Evolutionary conservation across 345 rosid species (phyloP).

Genomic region (Euphorbia tirucalli): DNA sequence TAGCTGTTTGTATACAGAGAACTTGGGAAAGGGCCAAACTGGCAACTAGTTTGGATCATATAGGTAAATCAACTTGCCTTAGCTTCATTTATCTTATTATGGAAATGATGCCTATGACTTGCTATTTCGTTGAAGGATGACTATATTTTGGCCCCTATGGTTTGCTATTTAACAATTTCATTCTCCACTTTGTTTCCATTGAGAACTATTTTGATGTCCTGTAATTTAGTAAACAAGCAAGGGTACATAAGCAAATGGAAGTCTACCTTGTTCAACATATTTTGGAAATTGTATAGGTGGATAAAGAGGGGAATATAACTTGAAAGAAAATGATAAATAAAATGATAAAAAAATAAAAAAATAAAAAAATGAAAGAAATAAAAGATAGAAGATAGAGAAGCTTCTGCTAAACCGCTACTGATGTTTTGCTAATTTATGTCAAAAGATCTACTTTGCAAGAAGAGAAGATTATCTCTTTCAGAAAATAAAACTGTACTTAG

Average conservation of each 20-base stretch:
- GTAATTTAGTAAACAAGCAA: background rate
- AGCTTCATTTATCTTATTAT: background rate
- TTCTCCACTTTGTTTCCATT: background rate
- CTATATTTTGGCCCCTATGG: background rate
- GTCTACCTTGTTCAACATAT: background rate
- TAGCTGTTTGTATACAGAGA: slow-evolving; percentile 52
- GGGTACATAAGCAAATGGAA: background rate
- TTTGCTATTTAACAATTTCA: background rate
- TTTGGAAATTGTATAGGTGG: background rate
- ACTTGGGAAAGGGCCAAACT: slow-evolving; percentile 96
- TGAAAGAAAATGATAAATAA: background rate
- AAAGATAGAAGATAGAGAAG: too few relatives aligned
- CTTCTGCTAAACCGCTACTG: too few relatives aligned
- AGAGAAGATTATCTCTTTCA: background rate
- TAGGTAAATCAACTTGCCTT: slow-evolving; percentile 44
- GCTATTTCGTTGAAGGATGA: background rate
- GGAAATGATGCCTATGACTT: background rate
- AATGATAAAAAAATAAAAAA: too few relatives aligned
- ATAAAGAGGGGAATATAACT: background rate
- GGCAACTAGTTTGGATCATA: slow-evolving; percentile 79
- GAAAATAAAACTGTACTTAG: background rate
- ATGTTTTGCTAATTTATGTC: background rate
- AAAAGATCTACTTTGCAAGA: background rate
- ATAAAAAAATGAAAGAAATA: too few relatives aligned
- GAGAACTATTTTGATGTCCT: background rate